These are phyloP conservation scores for Protostelium mycophagum DNA, from an alignment of 78 protist genomes.

Conservation along the genomic window DNA sequence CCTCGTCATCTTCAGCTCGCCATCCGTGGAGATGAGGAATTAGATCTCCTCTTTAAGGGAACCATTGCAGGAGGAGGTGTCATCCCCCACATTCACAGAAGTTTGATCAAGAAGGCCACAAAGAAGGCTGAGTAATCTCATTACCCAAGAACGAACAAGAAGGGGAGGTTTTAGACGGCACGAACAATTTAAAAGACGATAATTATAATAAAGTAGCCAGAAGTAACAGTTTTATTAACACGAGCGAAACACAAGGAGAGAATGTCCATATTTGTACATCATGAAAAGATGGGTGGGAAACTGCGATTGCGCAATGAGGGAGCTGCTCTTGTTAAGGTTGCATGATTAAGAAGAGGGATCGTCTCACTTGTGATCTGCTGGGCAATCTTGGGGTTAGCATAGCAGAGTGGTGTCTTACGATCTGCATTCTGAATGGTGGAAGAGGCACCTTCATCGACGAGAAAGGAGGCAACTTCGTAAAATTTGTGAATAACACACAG, in stretches of 20 bases:
- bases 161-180: too few relatives aligned
- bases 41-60: constrained; percentile 77
- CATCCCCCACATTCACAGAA: constrained; percentile 92
- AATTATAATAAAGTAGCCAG: too few relatives aligned
- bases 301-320: too few relatives aligned
- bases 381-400: background rate
- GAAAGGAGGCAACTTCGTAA: background rate
- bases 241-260: too few relatives aligned
- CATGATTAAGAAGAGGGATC: too few relatives aligned
- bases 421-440: background rate
- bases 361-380: background rate
- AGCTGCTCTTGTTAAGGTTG: too few relatives aligned
- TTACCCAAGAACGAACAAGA: too few relatives aligned
- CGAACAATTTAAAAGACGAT: too few relatives aligned
- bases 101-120: constrained; percentile 34
- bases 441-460: background rate
- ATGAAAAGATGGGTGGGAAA: too few relatives aligned
- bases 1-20: constrained; percentile 97
- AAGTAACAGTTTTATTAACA: too few relatives aligned
- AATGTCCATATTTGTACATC: too few relatives aligned
- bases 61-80: constrained; percentile 97
- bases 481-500: background rate
- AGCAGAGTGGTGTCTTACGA: background rate
- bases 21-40: constrained; percentile 94
- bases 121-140: background rate